Evolutionary conservation across 805 yeast genomes (phyloP).

Genomic region (Candida arabinofermentans): DNA sequence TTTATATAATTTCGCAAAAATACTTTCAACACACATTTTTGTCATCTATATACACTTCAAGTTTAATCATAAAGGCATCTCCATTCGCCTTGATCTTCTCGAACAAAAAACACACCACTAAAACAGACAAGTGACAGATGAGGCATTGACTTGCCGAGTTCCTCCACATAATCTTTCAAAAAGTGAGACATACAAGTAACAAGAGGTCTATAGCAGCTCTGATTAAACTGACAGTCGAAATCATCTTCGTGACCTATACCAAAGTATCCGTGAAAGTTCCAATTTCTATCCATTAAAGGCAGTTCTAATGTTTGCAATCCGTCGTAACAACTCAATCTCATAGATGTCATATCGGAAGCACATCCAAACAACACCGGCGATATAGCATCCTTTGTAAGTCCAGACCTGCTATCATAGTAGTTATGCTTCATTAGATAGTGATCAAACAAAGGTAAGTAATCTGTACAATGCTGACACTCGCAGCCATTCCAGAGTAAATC

Average conservation of each 20-base stretch:
- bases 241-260: constrained; percentile 37
- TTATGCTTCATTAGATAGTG: constrained; percentile 60
- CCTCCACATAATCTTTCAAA: constrained; percentile 37
- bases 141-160: constrained; percentile 33
- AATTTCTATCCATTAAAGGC: constrained; percentile 33
- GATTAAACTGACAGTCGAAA: constrained; percentile 40
- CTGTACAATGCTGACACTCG: constrained; percentile 51
- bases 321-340: constrained; percentile 26
- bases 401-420: constrained; percentile 44
- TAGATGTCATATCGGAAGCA: constrained; percentile 41
- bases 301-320: constrained; percentile 27
- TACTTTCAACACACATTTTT: too few relatives aligned
- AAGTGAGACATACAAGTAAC: constrained; percentile 44
- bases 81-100: constrained; percentile 9
- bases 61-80: constrained; percentile 17
- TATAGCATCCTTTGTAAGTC: constrained; percentile 54
- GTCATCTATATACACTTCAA: background rate
- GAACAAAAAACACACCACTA: constrained; percentile 41
- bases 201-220: constrained; percentile 38
- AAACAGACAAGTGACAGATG: constrained; percentile 30
- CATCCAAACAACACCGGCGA: constrained; percentile 54
- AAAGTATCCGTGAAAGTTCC: constrained; percentile 50
- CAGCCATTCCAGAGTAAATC: constrained; percentile 79
- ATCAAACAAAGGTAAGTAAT: constrained; percentile 49
- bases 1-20: background rate